These are phyloP conservation scores for Pneumocystis canis DNA, from an alignment of 1,139 yeast genomes.

Conservation along the genomic window DNA sequence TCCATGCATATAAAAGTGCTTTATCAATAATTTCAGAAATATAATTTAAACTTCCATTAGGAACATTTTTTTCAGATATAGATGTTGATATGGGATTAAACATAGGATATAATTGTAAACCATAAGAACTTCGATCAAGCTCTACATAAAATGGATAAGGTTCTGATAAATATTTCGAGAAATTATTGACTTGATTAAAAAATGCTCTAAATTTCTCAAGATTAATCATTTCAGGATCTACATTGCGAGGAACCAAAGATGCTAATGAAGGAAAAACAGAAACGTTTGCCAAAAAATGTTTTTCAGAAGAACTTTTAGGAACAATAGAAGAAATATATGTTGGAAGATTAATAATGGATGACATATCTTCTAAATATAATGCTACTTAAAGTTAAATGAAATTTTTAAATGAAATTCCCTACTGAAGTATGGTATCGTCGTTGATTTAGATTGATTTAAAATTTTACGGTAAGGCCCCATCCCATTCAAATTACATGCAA, in stretches of 20 bases:
- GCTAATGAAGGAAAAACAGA: not conserved
- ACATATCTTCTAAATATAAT: not conserved
- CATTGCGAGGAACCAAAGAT: not conserved
- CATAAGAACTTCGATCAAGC: not conserved
- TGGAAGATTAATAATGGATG: not conserved
- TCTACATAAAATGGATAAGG: not conserved
- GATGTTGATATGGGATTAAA: not conserved
- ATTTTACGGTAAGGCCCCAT: not conserved
- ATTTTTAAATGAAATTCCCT: not conserved
- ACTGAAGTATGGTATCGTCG: not conserved
- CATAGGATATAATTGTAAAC: not conserved
- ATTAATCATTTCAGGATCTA: not conserved
- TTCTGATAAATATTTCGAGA: not conserved
- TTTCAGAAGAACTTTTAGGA: not conserved
- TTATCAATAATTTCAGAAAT: not conserved
- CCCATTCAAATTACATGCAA: not conserved
- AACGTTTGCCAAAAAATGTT: not conserved
- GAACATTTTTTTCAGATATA: not conserved
- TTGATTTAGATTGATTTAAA: not conserved
- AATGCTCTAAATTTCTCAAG: not conserved
- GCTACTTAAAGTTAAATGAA: not conserved
- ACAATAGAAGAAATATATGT: not conserved
- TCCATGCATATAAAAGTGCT: not conserved
- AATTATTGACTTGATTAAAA: not conserved
- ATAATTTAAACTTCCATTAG: not conserved